Evolutionary conservation across 139 green algal genomes (phyloP).

Genomic region (Chlamydomonas schloesseri): DNA sequence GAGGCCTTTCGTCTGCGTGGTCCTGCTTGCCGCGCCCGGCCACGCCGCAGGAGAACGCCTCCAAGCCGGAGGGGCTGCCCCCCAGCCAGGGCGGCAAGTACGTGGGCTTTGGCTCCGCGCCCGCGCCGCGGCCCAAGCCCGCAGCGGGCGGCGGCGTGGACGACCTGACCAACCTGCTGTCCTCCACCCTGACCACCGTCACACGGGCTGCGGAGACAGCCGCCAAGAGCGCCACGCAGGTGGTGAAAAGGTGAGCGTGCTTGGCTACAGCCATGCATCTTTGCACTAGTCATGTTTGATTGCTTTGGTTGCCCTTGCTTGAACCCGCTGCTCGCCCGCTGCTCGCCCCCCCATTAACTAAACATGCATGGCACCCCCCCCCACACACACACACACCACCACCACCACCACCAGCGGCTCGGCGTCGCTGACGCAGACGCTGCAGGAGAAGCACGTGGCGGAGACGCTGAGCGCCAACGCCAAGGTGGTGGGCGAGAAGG

Average conservation of each 20-base stretch:
- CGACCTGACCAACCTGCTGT: slow-evolving; percentile 74
- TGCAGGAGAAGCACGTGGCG: slow-evolving; percentile 69
- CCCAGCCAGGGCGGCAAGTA: slow-evolving; percentile 98
- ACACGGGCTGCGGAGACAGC: slow-evolving; percentile 46
- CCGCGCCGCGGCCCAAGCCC: slow-evolving; percentile 46
- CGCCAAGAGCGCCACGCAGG: slow-evolving; percentile 46
- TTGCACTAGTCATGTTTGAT: neutral
- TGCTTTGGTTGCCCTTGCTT: neutral
- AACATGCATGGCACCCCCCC: no score
- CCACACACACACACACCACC: neutral
- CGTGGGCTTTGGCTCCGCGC: slow-evolving; percentile 94
- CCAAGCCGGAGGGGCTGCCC: slow-evolving; percentile 80
- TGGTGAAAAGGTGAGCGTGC: slow-evolving; percentile 45
- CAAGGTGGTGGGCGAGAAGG: slow-evolving; percentile 56
- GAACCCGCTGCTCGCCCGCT: neutral
- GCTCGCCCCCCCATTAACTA: no score
- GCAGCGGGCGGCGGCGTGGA: slow-evolving; percentile 47
- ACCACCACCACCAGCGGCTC: no score
- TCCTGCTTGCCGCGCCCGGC: no score
- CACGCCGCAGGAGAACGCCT: slow-evolving; percentile 84
- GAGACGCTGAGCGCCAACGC: slow-evolving; percentile 57
- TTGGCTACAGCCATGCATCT: neutral
- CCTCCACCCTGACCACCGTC: slow-evolving; percentile 65
- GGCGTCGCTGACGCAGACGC: slow-evolving; percentile 13
- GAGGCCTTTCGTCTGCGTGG: no score